These are phyloP conservation scores for Hordeum marinum DNA, from an alignment of 176 grass and related monocot genomes.

Conservation along the genomic window DNA sequence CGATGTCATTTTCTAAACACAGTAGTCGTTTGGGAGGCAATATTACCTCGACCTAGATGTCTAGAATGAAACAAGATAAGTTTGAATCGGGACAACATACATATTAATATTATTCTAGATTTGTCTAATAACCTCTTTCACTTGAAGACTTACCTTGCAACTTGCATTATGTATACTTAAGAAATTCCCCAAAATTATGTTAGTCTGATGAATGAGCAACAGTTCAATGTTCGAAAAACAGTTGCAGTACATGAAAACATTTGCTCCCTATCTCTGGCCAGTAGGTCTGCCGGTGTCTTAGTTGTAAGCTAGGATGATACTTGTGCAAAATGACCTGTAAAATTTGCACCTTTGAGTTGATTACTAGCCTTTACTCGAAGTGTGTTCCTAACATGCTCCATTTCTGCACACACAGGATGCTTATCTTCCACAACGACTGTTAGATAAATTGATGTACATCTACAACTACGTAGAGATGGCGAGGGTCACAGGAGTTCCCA, in stretches of 20 bases:
- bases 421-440: slow-evolving; percentile 89
- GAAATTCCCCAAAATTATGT: neutral
- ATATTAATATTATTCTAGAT: neutral
- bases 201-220: neutral
- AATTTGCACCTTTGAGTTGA: slow-evolving; percentile 7
- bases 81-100: neutral
- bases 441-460: slow-evolving; percentile 98
- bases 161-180: neutral
- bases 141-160: neutral
- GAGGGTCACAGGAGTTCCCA: slow-evolving; percentile 94
- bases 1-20: neutral
- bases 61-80: neutral
- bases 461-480: slow-evolving; percentile 99
- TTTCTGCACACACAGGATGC: slow-evolving; percentile 64
- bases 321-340: neutral
- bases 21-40: slow-evolving; percentile 1
- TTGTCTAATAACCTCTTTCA: neutral
- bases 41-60: neutral
- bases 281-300: slow-evolving; percentile 1
- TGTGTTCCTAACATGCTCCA: neutral
- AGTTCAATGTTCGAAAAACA: neutral
- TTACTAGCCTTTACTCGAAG: slow-evolving; percentile 5
- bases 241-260: neutral
- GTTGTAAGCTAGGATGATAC: neutral
- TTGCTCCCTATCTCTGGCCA: neutral